Evolutionary conservation across 495 filamentous ascomycete genomes (phyloP).

Genomic region (Aspergillus baeticus): DNA sequence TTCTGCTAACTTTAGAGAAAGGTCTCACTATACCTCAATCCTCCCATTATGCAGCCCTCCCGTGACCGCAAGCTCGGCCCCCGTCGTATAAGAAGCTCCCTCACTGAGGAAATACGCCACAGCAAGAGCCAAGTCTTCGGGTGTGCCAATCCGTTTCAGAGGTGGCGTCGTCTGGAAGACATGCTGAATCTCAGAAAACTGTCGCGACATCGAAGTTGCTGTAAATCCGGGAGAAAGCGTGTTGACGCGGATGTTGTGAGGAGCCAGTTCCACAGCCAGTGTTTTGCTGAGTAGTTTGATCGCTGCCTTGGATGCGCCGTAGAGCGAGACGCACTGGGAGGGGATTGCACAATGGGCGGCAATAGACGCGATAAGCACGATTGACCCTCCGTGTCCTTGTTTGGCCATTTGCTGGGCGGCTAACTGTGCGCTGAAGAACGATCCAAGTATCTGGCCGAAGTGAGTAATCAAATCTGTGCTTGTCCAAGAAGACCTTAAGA

Average conservation of each 20-base stretch:
- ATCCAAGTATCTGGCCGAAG: constrained; percentile 31
- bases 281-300: constrained; percentile 57
- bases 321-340: constrained; percentile 66
- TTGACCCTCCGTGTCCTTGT: constrained; percentile 54
- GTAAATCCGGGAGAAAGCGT: constrained; percentile 74
- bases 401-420: constrained; percentile 54
- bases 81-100: constrained; percentile 75
- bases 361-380: constrained; percentile 66
- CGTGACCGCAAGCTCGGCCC: constrained; percentile 62
- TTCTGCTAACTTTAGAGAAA: too few species aligned
- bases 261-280: constrained; percentile 67
- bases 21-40: constrained; percentile 2
- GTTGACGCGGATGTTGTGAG: constrained; percentile 66
- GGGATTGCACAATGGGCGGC: constrained; percentile 66
- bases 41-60: constrained; percentile 26
- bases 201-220: constrained; percentile 68
- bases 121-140: constrained; percentile 76
- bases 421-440: constrained; percentile 68
- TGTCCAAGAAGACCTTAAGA: neutral
- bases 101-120: constrained; percentile 77
- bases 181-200: constrained; percentile 57
- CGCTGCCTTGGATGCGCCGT: constrained; percentile 69
- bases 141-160: constrained; percentile 65
- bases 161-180: constrained; percentile 78
- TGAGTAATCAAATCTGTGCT: neutral